Conservation (phyloP, 345 rosid genomes). For the Ceriops zippeliana region DNA sequence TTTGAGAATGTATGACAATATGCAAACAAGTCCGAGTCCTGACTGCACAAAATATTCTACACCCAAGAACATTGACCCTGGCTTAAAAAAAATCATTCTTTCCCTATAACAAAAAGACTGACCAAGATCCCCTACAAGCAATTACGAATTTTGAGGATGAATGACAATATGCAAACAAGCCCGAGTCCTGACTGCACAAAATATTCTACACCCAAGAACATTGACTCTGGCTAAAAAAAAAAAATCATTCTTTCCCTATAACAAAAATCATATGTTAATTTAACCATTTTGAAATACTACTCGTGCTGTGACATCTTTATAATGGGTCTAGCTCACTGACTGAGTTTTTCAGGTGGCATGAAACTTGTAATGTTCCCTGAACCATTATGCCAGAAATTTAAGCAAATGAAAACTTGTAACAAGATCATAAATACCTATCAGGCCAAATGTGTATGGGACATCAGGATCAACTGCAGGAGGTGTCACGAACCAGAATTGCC, state of each 20-base stretch:
- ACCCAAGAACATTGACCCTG: not conserved
- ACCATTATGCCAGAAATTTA: not conserved
- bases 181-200: not conserved
- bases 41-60: not conserved
- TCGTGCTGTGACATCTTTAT: not conserved
- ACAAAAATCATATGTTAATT: too few species aligned
- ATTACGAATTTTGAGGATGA: too few species aligned
- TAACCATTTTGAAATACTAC: too few species aligned
- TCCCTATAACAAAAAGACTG: too few species aligned
- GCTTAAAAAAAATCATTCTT: not conserved
- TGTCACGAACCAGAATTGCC: constrained; percentile 47
- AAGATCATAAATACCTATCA: constrained; percentile 41
- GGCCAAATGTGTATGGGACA: constrained; percentile 64
- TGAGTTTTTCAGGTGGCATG: not conserved
- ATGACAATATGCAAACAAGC: too few species aligned
- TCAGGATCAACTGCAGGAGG: constrained; percentile 65
- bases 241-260: too few species aligned
- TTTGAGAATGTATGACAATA: not conserved
- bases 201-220: not conserved
- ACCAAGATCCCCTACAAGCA: too few species aligned
- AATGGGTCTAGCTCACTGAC: not conserved
- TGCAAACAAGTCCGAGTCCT: not conserved
- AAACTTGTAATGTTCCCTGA: not conserved
- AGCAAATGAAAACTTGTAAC: not conserved
- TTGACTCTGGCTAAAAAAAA: not conserved